Conservation (phyloP, 371 early-diverging fungal species). For the Rhizopus delemar region DNA sequence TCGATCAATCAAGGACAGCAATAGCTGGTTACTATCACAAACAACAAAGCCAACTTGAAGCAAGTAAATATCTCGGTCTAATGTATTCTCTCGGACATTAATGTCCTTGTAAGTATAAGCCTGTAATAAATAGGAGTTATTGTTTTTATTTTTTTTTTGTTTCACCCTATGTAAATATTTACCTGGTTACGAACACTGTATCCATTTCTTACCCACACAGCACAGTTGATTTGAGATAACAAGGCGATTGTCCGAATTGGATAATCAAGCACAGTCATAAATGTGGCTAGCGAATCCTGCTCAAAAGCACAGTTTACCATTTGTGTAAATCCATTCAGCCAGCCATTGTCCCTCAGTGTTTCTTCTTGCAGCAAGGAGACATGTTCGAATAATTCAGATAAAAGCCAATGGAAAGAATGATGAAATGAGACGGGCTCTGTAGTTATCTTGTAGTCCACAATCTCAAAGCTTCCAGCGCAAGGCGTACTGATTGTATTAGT, state of each 20-base stretch:
- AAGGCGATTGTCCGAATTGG: constrained; percentile 73
- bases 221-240: constrained; percentile 87
- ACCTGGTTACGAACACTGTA: constrained; percentile 68
- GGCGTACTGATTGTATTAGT: constrained; percentile 32
- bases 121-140: constrained; percentile 31
- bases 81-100: constrained; percentile 77
- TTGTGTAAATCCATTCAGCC: constrained; percentile 51
- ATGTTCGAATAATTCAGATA: constrained; percentile 76
- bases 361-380: constrained; percentile 62
- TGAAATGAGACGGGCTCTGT: constrained; percentile 80
- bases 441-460: constrained; percentile 68
- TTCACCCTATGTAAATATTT: constrained; percentile 19
- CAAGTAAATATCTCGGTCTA: constrained; percentile 81
- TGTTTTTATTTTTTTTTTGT: neutral
- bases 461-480: constrained; percentile 39
- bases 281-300: constrained; percentile 19
- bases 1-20: constrained; percentile 77
- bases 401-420: constrained; percentile 90
- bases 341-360: constrained; percentile 54
- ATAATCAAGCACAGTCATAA: constrained; percentile 68
- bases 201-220: constrained; percentile 96
- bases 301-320: constrained; percentile 47
- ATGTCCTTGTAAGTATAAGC: constrained; percentile 78
- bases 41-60: constrained; percentile 73
- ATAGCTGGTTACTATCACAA: constrained; percentile 71